Conservation (phyloP, 1,139 yeast species). For the Kluyveromyces sp. region DNA sequence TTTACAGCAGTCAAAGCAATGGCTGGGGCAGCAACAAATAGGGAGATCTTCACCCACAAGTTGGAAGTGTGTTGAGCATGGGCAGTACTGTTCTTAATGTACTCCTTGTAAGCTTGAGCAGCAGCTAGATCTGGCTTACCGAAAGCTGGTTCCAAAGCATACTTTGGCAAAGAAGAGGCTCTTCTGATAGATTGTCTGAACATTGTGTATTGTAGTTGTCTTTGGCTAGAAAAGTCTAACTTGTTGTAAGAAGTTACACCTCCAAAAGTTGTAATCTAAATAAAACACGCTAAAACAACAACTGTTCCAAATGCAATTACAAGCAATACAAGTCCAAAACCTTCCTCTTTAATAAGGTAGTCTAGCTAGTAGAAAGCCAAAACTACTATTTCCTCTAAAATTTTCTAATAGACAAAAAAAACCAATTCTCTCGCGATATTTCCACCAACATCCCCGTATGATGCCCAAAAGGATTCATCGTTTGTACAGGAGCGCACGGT, state of each 20-base stretch:
- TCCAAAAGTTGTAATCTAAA: too few species aligned
- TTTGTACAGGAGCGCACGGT: too few species aligned
- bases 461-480: not conserved
- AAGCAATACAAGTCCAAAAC: too few species aligned
- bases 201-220: conserved; percentile 7
- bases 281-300: too few species aligned
- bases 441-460: not conserved
- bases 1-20: conserved; percentile 69
- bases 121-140: conserved; percentile 41
- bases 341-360: too few species aligned
- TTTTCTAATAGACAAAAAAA: not conserved
- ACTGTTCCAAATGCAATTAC: too few species aligned
- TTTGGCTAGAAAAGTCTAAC: too few species aligned
- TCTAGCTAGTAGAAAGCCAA: too few species aligned
- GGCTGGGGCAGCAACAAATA: conserved; percentile 75
- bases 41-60: conserved; percentile 80
- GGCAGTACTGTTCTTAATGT: conserved; percentile 52
- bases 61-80: conserved; percentile 73
- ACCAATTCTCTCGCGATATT: not conserved
- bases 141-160: conserved; percentile 29
- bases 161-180: conserved; percentile 24
- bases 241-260: too few species aligned
- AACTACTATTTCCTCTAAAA: not conserved
- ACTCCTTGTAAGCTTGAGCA: conserved; percentile 45
- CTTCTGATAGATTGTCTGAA: conserved; percentile 26